Percentiles rank a stretch among this genome's conserved stretches.
These are phyloP conservation scores for Rhamnella rubrinervis DNA, from an alignment of 331 rosid genomes.

Conservation along the genomic window DNA sequence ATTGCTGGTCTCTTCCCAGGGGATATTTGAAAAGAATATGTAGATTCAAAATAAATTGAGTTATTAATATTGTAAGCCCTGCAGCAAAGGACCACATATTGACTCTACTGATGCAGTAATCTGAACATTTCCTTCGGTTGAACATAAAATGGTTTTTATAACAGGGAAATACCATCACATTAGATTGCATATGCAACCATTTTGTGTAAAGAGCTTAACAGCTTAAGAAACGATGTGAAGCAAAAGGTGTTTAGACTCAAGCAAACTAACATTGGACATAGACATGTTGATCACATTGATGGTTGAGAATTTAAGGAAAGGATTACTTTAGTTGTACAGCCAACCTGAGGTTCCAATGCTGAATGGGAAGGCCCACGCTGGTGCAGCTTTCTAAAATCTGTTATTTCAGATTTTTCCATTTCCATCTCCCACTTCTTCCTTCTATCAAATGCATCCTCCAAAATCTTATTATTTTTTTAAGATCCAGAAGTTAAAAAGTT, in stretches of 20 bases:
- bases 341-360: slow-evolving; percentile 89
- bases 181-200: too few species aligned
- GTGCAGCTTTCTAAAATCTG: slow-evolving; percentile 46
- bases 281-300: not conserved
- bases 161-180: too few species aligned
- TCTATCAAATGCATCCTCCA: slow-evolving; percentile 66
- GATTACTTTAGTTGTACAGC: slow-evolving; percentile 21
- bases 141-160: too few species aligned
- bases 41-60: slow-evolving; percentile 9
- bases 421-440: slow-evolving; percentile 75
- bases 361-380: slow-evolving; percentile 54
- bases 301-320: slow-evolving; percentile 2
- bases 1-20: slow-evolving; percentile 63
- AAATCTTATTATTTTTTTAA: too few species aligned
- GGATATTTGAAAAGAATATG: slow-evolving; percentile 92
- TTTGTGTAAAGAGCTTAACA: too few species aligned
- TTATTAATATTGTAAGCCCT: slow-evolving; percentile 18
- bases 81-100: not conserved
- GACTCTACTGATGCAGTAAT: too few species aligned
- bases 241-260: too few species aligned
- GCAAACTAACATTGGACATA: not conserved
- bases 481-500: too few species aligned
- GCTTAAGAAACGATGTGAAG: too few species aligned
- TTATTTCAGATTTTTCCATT: slow-evolving; percentile 39
- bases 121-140: too few species aligned